These are phyloP conservation scores for Liriodendron chinense DNA, from an alignment of 164 flowering plant genomes.

Conservation along the genomic window DNA sequence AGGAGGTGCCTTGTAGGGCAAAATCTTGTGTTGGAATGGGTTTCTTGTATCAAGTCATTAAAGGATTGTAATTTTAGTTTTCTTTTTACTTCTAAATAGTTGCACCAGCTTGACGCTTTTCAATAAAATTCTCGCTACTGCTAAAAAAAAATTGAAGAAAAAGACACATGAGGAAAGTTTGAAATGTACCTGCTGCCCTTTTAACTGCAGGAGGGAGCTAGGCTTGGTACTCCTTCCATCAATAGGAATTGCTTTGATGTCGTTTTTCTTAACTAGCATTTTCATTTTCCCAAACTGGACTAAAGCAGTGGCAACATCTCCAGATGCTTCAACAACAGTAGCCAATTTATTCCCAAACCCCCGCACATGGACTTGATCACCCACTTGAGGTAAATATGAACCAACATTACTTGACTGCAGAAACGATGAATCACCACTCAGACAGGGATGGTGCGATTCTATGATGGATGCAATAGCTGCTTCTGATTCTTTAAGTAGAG, in stretches of 20 bases:
- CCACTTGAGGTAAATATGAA: conserved; percentile 51
- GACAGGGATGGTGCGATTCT: conserved; percentile 33
- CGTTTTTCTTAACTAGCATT: conserved; percentile 51
- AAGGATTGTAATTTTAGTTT: too few relatives aligned
- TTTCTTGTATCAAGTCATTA: too few relatives aligned
- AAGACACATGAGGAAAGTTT: background rate
- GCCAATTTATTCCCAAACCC: conserved; percentile 71
- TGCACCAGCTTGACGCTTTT: too few relatives aligned
- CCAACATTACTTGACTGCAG: conserved; percentile 17
- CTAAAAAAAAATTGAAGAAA: too few relatives aligned
- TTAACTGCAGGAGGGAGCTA: conserved; percentile 23
- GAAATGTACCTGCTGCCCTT: conserved; percentile 52
- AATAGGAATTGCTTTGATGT: conserved; percentile 35
- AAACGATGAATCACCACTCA: conserved; percentile 14
- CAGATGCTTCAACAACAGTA: conserved; percentile 69
- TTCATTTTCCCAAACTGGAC: conserved; percentile 76
- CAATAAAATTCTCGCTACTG: too few relatives aligned
- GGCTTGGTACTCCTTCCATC: conserved; percentile 21
- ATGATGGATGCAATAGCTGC: conserved; percentile 62
- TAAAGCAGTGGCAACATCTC: conserved; percentile 55
- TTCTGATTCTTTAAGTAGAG: conserved; percentile 58
- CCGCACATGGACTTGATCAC: conserved; percentile 66
- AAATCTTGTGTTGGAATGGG: too few relatives aligned
- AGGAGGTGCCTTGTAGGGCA: too few relatives aligned
- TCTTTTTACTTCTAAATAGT: too few relatives aligned